Conservation (phyloP, 1,284 basidiomycete genomes). For the Ustanciosporium gigantosporum region DNA sequence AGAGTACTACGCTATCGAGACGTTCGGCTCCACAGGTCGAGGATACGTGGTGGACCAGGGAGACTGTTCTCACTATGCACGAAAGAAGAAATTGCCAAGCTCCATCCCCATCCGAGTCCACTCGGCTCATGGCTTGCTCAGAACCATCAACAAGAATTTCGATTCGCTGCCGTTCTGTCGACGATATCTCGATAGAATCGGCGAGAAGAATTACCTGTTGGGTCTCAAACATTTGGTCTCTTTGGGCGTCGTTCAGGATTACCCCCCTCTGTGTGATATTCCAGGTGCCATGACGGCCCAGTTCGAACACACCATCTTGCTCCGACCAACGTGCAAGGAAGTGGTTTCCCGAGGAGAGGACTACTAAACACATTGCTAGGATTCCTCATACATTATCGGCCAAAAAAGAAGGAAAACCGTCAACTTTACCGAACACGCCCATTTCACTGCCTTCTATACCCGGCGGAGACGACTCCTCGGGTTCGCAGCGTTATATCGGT, state of each 20-base stretch:
- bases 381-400: not conserved
- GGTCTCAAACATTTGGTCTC: slow-evolving; percentile 84
- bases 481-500: no score
- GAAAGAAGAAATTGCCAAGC: slow-evolving; percentile 69
- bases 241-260: slow-evolving; percentile 85
- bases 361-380: slow-evolving; percentile 73
- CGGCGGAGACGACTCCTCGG: no score
- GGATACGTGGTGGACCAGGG: slow-evolving; percentile 86
- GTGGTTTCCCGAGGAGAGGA: slow-evolving; percentile 92
- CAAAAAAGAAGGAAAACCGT: no score
- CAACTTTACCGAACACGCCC: no score
- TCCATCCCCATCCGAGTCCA: slow-evolving; percentile 68
- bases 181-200: slow-evolving; percentile 78
- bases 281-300: slow-evolving; percentile 57
- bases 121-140: slow-evolving; percentile 81
- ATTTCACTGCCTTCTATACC: no score
- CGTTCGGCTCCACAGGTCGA: slow-evolving; percentile 94
- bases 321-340: slow-evolving; percentile 66
- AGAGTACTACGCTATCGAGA: slow-evolving; percentile 98
- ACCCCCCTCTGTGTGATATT: slow-evolving; percentile 86
- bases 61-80: slow-evolving; percentile 84
- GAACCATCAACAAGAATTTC: slow-evolving; percentile 89
- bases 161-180: slow-evolving; percentile 94
- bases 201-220: slow-evolving; percentile 92
- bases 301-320: slow-evolving; percentile 59